Percentiles rank a stretch among this genome's conserved stretches.
phyloP scores from a whole-genome alignment of 2,329 filamentous ascomycete species.

The Nigrograna mackinnonii region DNA sequence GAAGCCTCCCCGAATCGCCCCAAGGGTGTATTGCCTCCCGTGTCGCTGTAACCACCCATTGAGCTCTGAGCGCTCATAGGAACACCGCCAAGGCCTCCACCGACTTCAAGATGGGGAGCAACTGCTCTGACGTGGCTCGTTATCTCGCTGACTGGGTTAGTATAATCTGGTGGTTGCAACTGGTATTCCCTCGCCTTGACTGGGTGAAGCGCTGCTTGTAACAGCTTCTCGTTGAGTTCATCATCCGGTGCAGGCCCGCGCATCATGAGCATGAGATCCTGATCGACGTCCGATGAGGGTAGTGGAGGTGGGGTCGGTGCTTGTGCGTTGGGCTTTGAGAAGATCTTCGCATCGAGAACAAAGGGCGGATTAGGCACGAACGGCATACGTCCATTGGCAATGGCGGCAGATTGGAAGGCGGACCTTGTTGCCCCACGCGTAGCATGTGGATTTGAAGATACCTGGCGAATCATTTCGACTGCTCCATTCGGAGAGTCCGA shows the following conservation, averaged over 20 bases:
- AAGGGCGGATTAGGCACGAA: slow-evolving; percentile 48
- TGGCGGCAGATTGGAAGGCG: slow-evolving; percentile 58
- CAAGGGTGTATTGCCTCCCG: slow-evolving; percentile 38
- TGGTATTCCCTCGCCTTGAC: slow-evolving; percentile 38
- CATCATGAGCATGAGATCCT: slow-evolving; percentile 54
- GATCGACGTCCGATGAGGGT: slow-evolving; percentile 47
- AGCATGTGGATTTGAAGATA: slow-evolving; percentile 61
- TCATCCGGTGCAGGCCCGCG: slow-evolving; percentile 41
- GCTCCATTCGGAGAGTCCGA: slow-evolving; percentile 46
- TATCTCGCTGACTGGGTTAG: slow-evolving; percentile 34
- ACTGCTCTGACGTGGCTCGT: slow-evolving; percentile 30
- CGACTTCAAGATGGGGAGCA: slow-evolving; percentile 37
- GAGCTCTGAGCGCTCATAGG: slow-evolving; percentile 46
- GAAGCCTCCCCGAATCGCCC: slow-evolving; percentile 35
- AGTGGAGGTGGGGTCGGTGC: slow-evolving; percentile 51
- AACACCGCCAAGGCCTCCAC: slow-evolving; percentile 32
- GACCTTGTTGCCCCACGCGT: slow-evolving; percentile 55
- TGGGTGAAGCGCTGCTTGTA: slow-evolving; percentile 38
- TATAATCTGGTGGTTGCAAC: slow-evolving; percentile 36
- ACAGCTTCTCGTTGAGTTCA: slow-evolving; percentile 41
- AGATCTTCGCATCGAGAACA: slow-evolving; percentile 49
- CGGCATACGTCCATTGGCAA: slow-evolving; percentile 44
- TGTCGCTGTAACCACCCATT: slow-evolving; percentile 39
- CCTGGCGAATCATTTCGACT: slow-evolving; percentile 64
- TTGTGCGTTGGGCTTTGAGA: slow-evolving; percentile 51